Base-by-base conservation (phyloP, 768 basidiomycete genomes). In the Chalciporus sphaerocephalus region DNA sequence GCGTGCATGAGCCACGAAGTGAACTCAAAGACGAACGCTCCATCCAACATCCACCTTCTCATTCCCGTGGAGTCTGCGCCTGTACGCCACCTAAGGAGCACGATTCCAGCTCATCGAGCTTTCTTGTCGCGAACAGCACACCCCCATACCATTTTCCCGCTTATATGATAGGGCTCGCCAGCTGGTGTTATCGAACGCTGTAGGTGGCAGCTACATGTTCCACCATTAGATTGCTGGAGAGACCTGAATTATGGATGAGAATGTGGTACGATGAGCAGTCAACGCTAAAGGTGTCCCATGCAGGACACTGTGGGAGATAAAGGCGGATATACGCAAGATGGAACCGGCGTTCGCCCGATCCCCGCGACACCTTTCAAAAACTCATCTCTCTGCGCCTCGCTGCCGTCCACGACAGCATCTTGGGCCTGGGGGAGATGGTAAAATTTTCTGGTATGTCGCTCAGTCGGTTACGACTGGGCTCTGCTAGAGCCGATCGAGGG, bases 381-480 rank as follows among this genome's bases (percentile, higher is more conserved):
- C 24, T 6, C 10, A 13, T 12, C 30, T 44, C 47, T 57, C 51
- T 23, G 16, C 5, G 1, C 59, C 59, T 59, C 56, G 42, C 55
- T 39, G 23, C 21, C 15, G 4, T 32, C 6, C 13, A 32, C 30
- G 15, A 32, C 30, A 69, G 65, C 68, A 69, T 79, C 76, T 75
- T 74, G 50, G 71, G 54, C 65, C 51, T 51, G 50, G 57, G 50
- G 57, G 57, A 48, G 52, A 47, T 53, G 18, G 9, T 57, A 54
- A 66, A 69, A 52, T 67, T 86, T 76, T 82, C 83, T 83, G 81
- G 80, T 86, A 77, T 75, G 79, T 65, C 73, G 75, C 74, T 78
- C 69, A 70, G 72, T 69, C 56, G 61, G 58, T 83, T 75, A 75
- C 65, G 68, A 67, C 74, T 68, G 69, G 79, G 65, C 75, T 71